These are phyloP conservation scores for Aspergillus novoparasiticus DNA, from an alignment of 2,329 filamentous ascomycete species.

Conservation along the genomic window DNA sequence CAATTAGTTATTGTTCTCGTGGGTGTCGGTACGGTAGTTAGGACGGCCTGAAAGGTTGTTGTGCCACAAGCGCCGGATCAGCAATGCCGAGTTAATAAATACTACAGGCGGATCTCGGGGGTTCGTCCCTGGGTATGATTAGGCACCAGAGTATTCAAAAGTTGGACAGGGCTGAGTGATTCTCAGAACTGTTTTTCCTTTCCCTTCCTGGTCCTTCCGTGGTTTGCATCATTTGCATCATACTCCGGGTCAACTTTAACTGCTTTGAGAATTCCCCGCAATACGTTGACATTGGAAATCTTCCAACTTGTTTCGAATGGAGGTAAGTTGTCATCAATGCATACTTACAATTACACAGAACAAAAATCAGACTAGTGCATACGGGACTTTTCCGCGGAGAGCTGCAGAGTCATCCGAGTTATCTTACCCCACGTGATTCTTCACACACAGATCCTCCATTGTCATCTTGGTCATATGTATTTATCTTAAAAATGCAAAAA, in stretches of 20 bases:
- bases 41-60: not conserved
- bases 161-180: not conserved
- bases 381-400: not conserved
- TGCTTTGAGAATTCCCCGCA: not conserved
- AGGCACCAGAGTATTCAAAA: slow-evolving; percentile 19
- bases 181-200: not conserved
- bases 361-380: too few relatives aligned
- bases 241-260: not conserved
- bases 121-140: slow-evolving; percentile 4
- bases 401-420: not conserved
- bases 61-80: not conserved
- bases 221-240: not conserved
- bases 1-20: not conserved
- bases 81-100: not conserved
- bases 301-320: not conserved
- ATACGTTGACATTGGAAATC: not conserved
- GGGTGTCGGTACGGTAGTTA: not conserved
- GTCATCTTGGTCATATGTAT: not conserved
- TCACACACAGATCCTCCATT: not conserved
- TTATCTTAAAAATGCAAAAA: not conserved
- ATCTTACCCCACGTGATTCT: not conserved
- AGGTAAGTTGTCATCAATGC: not conserved
- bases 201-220: not conserved
- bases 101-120: slow-evolving; percentile 9
- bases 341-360: too few relatives aligned